Conservation (phyloP, 768 basidiomycete species). For the Agrocybe praecox region DNA sequence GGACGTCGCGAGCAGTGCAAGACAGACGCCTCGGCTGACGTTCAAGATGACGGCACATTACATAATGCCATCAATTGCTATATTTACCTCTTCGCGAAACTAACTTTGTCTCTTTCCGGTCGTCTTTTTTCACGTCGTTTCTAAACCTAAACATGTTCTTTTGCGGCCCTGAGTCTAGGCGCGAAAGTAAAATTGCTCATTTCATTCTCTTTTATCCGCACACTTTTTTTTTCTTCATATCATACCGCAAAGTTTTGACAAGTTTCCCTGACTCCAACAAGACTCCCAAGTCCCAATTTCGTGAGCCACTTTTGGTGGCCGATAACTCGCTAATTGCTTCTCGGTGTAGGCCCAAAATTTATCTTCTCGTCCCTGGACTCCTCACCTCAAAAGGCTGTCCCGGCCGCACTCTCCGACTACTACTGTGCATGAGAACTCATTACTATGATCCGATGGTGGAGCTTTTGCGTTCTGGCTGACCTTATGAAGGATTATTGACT, state of each 20-base stretch:
- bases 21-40: background rate
- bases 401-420: too few species aligned
- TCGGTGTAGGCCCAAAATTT: background rate
- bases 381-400: too few species aligned
- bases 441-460: too few species aligned
- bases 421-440: too few species aligned
- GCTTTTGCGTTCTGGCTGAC: too few species aligned
- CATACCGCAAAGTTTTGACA: too few species aligned
- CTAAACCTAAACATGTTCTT: background rate
- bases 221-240: too few species aligned
- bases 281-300: background rate
- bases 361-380: background rate
- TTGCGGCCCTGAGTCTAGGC: too few species aligned
- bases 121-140: background rate
- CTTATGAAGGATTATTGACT: too few species aligned
- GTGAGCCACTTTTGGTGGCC: background rate
- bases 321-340: background rate
- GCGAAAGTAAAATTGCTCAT: too few species aligned
- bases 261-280: too few species aligned
- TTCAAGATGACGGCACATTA: background rate
- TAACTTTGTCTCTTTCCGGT: background rate
- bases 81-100: background rate
- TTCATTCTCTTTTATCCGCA: too few species aligned
- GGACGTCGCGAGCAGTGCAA: background rate
- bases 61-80: background rate